Conservation (phyloP, 805 yeast species). For the Ogataea methylovora region DNA sequence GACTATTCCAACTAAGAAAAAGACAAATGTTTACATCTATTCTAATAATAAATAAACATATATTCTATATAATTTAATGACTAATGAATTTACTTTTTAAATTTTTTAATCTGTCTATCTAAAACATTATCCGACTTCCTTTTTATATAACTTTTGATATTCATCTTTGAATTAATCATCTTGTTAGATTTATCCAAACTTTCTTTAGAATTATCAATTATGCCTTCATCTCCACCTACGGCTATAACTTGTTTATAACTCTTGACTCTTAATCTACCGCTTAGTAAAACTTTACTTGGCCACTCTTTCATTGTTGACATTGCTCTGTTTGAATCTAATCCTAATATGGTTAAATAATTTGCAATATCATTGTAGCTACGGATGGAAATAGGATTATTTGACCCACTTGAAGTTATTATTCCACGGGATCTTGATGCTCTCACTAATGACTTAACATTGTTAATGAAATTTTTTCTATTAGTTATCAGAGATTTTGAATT, state of each 20-base stretch:
- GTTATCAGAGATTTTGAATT: constrained; percentile 22
- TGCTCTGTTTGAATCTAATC: constrained; percentile 59
- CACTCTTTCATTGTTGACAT: constrained; percentile 48
- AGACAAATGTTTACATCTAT: neutral
- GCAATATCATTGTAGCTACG: constrained; percentile 64
- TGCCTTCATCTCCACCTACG: neutral
- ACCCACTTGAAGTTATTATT: constrained; percentile 72
- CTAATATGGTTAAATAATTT: constrained; percentile 59
- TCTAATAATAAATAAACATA: neutral
- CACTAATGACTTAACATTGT: constrained; percentile 65
- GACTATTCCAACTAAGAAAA: neutral
- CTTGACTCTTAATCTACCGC: constrained; percentile 65
- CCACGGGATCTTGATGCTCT: constrained; percentile 82
- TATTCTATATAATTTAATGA: neutral
- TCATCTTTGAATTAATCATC: constrained; percentile 7
- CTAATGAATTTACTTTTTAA: neutral
- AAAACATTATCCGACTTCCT: neutral
- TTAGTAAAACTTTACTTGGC: constrained; percentile 59
- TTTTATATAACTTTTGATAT: constrained; percentile 2
- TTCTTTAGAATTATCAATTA: neutral
- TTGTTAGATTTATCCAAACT: neutral
- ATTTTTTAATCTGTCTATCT: neutral
- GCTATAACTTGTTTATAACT: constrained; percentile 65
- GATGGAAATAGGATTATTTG: constrained; percentile 44
- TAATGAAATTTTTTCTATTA: constrained; percentile 52